phyloP scores from a whole-genome alignment of 73 alveolate species.

The Breviolum minutum region DNA sequence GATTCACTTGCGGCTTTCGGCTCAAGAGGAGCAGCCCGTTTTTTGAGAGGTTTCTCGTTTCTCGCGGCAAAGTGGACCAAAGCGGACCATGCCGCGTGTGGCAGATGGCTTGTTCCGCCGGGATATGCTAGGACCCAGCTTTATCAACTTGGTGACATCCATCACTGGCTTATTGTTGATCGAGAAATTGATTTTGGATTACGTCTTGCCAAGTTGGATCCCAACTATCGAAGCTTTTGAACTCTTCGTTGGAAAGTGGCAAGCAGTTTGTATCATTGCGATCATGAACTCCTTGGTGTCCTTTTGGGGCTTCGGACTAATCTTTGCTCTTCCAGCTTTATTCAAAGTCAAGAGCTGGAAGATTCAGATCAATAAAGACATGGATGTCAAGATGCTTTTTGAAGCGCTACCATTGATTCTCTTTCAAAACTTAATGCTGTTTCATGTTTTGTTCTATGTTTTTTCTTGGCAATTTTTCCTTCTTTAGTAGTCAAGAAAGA shows the following conservation, averaged over 20 bases:
- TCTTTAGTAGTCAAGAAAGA: no score
- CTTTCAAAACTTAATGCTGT: no score
- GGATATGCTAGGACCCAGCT: constrained; percentile 90
- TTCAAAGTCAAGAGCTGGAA: constrained; percentile 56
- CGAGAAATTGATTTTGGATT: constrained; percentile 33
- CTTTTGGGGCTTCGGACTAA: constrained; percentile 71
- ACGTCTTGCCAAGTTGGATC: constrained; percentile 53
- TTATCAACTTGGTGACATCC: constrained; percentile 31
- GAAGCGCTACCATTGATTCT: neutral
- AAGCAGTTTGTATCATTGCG: constrained; percentile 34
- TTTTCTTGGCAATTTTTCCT: no score
- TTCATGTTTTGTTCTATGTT: no score
- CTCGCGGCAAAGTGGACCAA: no score
- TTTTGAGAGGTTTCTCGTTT: no score
- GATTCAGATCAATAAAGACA: constrained; percentile 8
- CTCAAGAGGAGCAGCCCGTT: no score
- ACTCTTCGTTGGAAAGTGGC: constrained; percentile 42
- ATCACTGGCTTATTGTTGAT: constrained; percentile 39
- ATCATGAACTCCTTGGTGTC: constrained; percentile 19
- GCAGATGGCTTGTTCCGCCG: constrained; percentile 78
- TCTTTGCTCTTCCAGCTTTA: constrained; percentile 66
- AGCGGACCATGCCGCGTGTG: constrained; percentile 31
- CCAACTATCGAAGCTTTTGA: constrained; percentile 68
- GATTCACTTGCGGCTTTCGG: no score
- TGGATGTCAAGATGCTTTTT: neutral